Evolutionary conservation across 225 moss, liverwort and hornwort species (phyloP), one percentile per base, ranked within the genome.

Genomic region (Neckera pumila): DNA sequence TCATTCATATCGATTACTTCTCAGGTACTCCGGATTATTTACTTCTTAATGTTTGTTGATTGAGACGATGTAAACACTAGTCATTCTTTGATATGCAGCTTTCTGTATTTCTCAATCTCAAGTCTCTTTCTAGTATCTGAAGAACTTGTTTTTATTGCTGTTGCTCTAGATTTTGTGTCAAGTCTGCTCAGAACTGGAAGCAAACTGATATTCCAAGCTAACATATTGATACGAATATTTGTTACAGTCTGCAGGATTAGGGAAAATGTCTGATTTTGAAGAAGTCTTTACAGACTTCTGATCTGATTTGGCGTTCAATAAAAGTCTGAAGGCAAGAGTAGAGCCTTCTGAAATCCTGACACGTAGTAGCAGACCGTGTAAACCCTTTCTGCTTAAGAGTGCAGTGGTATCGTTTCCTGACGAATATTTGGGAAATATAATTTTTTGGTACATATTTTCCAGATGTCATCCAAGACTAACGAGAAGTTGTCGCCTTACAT

Each of bases 221-320:
- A 69, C 31, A 34, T 51, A 34, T 34, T 75, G 80, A 86, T 70
- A 23, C 53, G 15, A 63, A 17, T 5, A 2, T 57, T 38, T 80
- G 8, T 69, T 83, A 4, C 76, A 70, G 70, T 80, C 23, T 90
- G 80, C 92, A 92, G 92, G 93, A 58, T 93, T 89, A 86, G 93
- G 92, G 67, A 93, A 93, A 81, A 93, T 93, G 93, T 92, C 93
- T 60, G 93, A 93, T 83, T 93, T 92, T 31, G 93, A 93, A 83
- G 83, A 74, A 33, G 93, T 93, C 60, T 93, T 93, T 7, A 92
- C 89, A 43, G 90, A 93, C 81, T 93, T 93, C 56, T 76, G 92
- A 49, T 85, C 86, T 30, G 89, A 85, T 76, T 81, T 93, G 93
- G 92, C 93, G 65, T 49, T 64, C 14, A 88, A 83, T 9, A 89